Evolutionary conservation across 129 eudicot genomes (phyloP), one percentile per base, ranked within the genome.

Genomic region (Chrysanthemum lavandulifolium): DNA sequence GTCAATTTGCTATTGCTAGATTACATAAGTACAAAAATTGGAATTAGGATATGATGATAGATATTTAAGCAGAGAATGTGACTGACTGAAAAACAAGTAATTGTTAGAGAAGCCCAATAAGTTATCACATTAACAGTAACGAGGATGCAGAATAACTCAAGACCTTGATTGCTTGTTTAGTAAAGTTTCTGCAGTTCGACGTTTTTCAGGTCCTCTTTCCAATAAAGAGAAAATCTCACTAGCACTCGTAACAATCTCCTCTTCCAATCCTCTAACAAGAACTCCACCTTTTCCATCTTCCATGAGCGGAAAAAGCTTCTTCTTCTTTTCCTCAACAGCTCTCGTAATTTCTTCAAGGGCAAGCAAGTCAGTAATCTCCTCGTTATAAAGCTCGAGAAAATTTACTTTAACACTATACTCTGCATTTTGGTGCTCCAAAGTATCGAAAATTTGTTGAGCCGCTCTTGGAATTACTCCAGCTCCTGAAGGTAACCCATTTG

Each of bases 231-330:
- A 95, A 29, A 95, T 95, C 82, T 95, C 99, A 73, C 80, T 87
- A 7, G 97, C 89, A 86, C 91, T 90, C 31, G 96, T 85, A 52
- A 95, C 99, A 69, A 95, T 95, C 79, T 95, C 99, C 86, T 95
- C 99, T 69, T 95, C 99, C 36, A 95, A 78, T 36, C 99, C 99
- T 86, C 97, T 86, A 13, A 95, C 99, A 53, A 95, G 94, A 58
- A 95, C 99, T 36, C 99, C 99, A n/a, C 99, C 99, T 80, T 95
- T 95, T 29, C 99, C 99, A 83, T 95, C 99, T 83, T 95, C 99
- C 99, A 95, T 95, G 9, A 95, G 86, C 40, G 97, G 96, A 73
- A 91, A 64, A 49, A 82, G 86, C 52, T 95, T 95, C 76, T 86
- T 95, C 83, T 91, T 97, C 81, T 78, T 90, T 56, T 91, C 99